phyloP scores from a whole-genome alignment of 306 rosid genomes.

The Malus orientalis region DNA sequence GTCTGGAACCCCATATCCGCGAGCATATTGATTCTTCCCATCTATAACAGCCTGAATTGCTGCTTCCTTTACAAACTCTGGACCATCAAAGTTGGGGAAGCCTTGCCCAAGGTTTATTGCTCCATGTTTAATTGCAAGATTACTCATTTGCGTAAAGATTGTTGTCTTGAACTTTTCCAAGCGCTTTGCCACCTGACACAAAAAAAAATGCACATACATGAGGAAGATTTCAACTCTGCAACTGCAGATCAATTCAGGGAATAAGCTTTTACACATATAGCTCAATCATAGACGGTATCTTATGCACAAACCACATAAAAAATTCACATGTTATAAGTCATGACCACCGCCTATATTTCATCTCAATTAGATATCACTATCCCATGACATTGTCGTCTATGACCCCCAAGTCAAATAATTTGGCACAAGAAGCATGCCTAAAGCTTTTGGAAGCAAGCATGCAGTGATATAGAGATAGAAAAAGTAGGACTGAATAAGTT shows the following conservation, averaged over 20 bases:
- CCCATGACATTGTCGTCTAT: not conserved
- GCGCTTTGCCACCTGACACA: conserved; percentile 73
- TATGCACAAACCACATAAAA: not conserved
- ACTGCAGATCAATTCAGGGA: not conserved
- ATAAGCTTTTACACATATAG: not conserved
- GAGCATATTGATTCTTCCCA: conserved; percentile 87
- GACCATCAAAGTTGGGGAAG: conserved; percentile 93
- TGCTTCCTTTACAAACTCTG: conserved; percentile 90
- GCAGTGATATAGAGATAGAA: not conserved
- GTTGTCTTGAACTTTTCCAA: conserved; percentile 86
- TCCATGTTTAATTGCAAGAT: conserved; percentile 68
- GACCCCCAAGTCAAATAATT: not conserved
- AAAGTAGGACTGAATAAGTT: not conserved
- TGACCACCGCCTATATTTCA: not conserved
- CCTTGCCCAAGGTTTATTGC: conserved; percentile 96
- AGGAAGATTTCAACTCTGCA: not conserved
- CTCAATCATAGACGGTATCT: not conserved
- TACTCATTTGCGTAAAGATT: conserved; percentile 88
- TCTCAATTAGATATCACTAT: not conserved
- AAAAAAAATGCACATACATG: conserved; percentile 17
- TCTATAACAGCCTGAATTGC: conserved; percentile 79
- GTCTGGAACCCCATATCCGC: conserved; percentile 76
- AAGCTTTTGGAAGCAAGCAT: not conserved
- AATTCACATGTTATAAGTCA: not conserved
- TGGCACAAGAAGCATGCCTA: not conserved